Evolutionary conservation across 805 yeast species (phyloP), one percentile per base, ranked within the genome.

Genomic region (Saturnispora zaruensis): DNA sequence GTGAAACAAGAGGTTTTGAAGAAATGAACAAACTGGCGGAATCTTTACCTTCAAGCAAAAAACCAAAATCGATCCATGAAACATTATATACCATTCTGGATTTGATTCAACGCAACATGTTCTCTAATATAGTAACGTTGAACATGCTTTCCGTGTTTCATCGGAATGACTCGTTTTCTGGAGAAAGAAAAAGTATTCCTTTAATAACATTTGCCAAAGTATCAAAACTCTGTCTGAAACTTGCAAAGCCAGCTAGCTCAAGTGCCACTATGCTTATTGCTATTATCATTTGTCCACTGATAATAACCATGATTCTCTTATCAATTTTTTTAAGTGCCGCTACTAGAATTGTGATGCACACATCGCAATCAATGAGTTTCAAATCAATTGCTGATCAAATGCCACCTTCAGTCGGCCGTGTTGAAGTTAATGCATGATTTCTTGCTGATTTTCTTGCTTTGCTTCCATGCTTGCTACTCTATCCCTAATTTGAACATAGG

Each of bases 401-500:
- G 30, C 70, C 70, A 2, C 69, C 69, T 0, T 66, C 69, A 1
- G 62, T 67, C 2, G 70, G 70, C 1, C 52, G 52, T 16, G 46
- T 45, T 6, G 67, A 64, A 45, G 53, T 55, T 46, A 20, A 26
- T 23, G 8, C 26, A 26, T 40, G 20, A 16, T 18, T 18, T 21
- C 41, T 44, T 43, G 21, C n/a, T 33, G 13, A 5, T 36, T 8
- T 23, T 57, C 44, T 54, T 57, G 51, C 49, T 57, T 58, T 44
- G 52, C 55, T 36, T 60, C 65, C 55, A 75, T 55, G 25, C 67
- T 74, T 6, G 71, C 71, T 51, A 77, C 71, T 26, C 74, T 77
- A 48, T 71, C 70, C 59, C 96, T 73, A 81, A 90, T 82, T 46
- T 76, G 80, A 2, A 82, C 90, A 64, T 83, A 89, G 0, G 89